Evolutionary conservation across 768 basidiomycete genomes (phyloP).

Genomic region (Russula lepida): DNA sequence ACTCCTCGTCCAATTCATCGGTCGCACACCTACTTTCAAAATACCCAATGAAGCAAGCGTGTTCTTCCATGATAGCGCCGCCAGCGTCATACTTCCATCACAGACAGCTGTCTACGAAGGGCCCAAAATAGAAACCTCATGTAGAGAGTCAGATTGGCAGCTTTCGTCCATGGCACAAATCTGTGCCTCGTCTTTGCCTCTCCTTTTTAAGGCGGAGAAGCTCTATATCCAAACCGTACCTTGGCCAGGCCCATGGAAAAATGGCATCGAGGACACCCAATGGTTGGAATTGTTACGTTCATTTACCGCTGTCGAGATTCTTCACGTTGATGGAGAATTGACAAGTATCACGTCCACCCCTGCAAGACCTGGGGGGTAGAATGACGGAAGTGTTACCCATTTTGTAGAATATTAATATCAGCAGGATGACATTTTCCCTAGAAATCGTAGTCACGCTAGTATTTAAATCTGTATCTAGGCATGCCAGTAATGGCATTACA

Average conservation of each 20-base stretch:
- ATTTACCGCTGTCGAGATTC: neutral
- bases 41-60: neutral
- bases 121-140: neutral
- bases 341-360: neutral
- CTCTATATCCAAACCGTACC: too few relatives aligned
- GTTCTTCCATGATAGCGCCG: accelerated
- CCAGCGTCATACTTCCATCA: neutral
- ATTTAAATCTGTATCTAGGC: too few relatives aligned
- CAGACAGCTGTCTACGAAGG: neutral
- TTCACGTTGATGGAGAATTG: neutral
- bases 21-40: neutral
- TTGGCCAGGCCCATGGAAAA: neutral
- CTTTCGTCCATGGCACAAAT: neutral
- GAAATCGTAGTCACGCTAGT: too few relatives aligned
- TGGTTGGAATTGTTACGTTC: neutral
- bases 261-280: neutral
- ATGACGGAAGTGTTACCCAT: neutral
- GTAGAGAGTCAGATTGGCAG: neutral
- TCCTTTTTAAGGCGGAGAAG: neutral
- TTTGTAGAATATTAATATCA: neutral
- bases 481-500: too few relatives aligned
- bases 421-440: neutral
- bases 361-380: neutral
- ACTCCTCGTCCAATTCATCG: neutral
- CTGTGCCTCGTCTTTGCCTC: neutral